phyloP scores from a whole-genome alignment of 2,329 filamentous ascomycete genomes.

The Phyllosticta ampelicida region DNA sequence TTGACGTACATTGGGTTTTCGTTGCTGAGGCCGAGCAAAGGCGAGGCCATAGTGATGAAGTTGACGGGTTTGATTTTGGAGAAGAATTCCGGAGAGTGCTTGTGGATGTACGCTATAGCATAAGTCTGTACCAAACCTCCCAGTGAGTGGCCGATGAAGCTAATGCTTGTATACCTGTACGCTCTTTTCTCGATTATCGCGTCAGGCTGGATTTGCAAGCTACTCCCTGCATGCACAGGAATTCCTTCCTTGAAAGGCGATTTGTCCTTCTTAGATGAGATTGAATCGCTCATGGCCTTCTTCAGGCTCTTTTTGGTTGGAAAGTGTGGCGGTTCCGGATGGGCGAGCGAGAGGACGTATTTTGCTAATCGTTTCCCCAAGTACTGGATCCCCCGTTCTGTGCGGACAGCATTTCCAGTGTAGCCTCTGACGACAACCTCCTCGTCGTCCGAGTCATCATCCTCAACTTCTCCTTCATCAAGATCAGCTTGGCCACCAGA shows the following conservation, averaged over 20 bases:
- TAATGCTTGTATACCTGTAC: constrained; percentile 88
- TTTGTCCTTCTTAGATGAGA: constrained; percentile 35
- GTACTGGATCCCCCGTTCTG: constrained; percentile 93
- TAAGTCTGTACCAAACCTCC: constrained; percentile 88
- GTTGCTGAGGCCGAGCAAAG: constrained; percentile 85
- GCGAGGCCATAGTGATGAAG: constrained; percentile 79
- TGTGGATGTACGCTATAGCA: constrained; percentile 91
- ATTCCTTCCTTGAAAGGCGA: constrained; percentile 36
- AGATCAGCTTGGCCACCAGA: constrained; percentile 42
- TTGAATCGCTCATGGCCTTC: constrained; percentile 32
- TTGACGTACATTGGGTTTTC: constrained; percentile 97
- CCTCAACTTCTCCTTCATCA: constrained; percentile 26
- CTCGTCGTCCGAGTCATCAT: constrained; percentile 60
- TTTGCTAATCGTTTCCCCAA: constrained; percentile 88
- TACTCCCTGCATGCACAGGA: constrained; percentile 51
- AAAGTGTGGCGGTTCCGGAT: constrained; percentile 83
- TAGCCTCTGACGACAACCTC: constrained; percentile 86
- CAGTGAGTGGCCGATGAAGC: constrained; percentile 85
- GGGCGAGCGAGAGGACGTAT: constrained; percentile 80
- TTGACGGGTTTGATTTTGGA: constrained; percentile 76
- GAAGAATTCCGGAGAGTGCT: constrained; percentile 88
- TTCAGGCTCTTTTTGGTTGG: constrained; percentile 50
- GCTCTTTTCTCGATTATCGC: constrained; percentile 41
- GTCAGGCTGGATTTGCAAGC: constrained; percentile 41
- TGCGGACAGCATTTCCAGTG: constrained; percentile 78